Evolutionary conservation across 2,329 filamentous ascomycete genomes (phyloP), one percentile per base, ranked within the genome.

Genomic region (Claviceps sp.): DNA sequence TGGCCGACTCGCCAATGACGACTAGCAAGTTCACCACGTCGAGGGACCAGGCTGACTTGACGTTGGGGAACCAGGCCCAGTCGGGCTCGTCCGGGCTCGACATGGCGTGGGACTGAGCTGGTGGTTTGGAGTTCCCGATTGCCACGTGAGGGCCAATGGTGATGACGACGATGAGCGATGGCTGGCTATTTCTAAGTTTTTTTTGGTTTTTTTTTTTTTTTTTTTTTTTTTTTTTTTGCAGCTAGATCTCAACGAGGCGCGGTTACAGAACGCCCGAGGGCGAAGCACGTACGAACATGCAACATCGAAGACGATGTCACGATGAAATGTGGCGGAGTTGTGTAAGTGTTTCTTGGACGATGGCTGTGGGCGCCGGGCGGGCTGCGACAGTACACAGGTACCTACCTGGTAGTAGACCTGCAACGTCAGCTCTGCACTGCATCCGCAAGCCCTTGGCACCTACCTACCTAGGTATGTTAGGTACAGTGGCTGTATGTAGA

Each of bases 21-120:
- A 79, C 79, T 50, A 83, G 73, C 34, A 83, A 73, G 38, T 77
- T 79, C 53, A 83, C 78, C 46, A 81, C 77, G 59, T 82, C 79
- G 46, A 82, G 71, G 30, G 72, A 72, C 77, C 78, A 82, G 54
- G 66, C 67, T 7, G 63, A 61, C 40, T 63, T 65, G 52, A 65
- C 65, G 37, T 62, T 62, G 7, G 76, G 72, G 54, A 74, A 74
- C 71, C 72, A 74, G 57, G 59, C 64, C 63, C 64, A 66, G n/a
- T 53, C 58, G 41, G 59, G 54, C 6, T 57, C 60, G 20, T 52
- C 55, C 3, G 61, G 55, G 41, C 56, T 55, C 38, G 62, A 52
- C 63, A 66, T 65, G 24, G 37, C 24, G 45, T 43, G 11, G 18
- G 62, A 52, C 62, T 64, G 64, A 53, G 16, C 20, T 24, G 7